A percentile compares a stretch with the other conserved stretches of the same genome.
Conservation (phyloP, 768 basidiomycete genomes). For the Calocybe cyanea region DNA sequence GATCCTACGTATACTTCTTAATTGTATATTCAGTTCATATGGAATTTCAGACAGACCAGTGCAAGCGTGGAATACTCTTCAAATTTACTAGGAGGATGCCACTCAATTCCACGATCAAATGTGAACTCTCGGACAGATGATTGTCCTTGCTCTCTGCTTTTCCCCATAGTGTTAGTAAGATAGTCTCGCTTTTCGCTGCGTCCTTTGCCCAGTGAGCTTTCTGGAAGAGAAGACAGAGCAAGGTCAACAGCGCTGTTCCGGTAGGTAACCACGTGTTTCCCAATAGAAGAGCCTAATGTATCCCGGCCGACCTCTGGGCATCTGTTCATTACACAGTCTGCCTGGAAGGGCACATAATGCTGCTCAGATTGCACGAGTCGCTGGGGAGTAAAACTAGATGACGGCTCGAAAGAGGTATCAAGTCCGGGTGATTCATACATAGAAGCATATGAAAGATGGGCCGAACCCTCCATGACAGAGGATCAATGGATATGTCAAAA, state of each 20-base stretch:
- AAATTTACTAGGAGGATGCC: neutral
- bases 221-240: neutral
- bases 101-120: slow-evolving; percentile 4
- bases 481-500: too few relatives aligned
- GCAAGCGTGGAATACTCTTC: slow-evolving; percentile 9
- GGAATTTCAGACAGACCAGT: slow-evolving; percentile 2
- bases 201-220: neutral
- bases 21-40: neutral
- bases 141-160: neutral
- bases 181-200: too few relatives aligned
- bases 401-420: neutral
- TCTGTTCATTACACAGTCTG: neutral
- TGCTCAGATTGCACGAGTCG: neutral
- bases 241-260: neutral
- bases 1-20: slow-evolving; percentile 28
- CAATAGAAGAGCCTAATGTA: slow-evolving; percentile 1
- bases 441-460: too few relatives aligned
- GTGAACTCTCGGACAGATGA: too few relatives aligned
- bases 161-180: too few relatives aligned
- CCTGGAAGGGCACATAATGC: neutral
- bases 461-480: too few relatives aligned
- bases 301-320: slow-evolving; percentile 1
- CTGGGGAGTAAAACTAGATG: neutral
- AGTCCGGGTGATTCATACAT: too few relatives aligned
- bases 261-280: neutral